Evolutionary conservation across 441 rosid genomes (phyloP).

Genomic region (Brassica balearica): DNA sequence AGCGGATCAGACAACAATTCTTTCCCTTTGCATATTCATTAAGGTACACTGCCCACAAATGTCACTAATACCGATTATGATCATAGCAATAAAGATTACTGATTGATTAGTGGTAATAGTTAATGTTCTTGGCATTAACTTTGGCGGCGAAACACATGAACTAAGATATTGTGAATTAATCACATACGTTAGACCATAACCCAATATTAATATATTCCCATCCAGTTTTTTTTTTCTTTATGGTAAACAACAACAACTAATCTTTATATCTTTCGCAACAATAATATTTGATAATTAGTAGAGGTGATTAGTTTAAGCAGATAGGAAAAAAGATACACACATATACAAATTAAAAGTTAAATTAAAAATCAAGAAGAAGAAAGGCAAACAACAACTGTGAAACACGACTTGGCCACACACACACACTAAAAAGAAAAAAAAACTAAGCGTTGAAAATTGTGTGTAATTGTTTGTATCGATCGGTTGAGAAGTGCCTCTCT

Average conservation of each 20-base stretch:
- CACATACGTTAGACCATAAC: conserved; percentile 39
- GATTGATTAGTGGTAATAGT: conserved; percentile 7
- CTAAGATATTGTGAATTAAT: conserved; percentile 42
- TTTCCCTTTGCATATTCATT: conserved; percentile 20
- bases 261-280: conserved; percentile 10
- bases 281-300: conserved; percentile 5
- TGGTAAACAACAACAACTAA: conserved; percentile 35
- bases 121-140: conserved; percentile 1
- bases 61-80: conserved; percentile 2
- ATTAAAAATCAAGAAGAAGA: conserved; percentile 5
- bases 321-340: conserved; percentile 27
- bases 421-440: background rate
- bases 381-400: conserved; percentile 38
- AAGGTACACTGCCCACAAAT: conserved; percentile 35
- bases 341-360: background rate
- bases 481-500: conserved; percentile 83
- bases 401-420: conserved; percentile 44
- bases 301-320: conserved; percentile 46
- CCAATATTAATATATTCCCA: conserved; percentile 21
- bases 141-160: conserved; percentile 33
- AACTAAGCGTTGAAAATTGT: conserved; percentile 64
- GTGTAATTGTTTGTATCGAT: conserved; percentile 47
- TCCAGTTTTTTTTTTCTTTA: background rate
- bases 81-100: conserved; percentile 6
- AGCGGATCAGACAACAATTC: conserved; percentile 45